These are phyloP conservation scores for Diaporthe sp. DNA, from an alignment of 2,329 filamentous ascomycete genomes.

Conservation along the genomic window DNA sequence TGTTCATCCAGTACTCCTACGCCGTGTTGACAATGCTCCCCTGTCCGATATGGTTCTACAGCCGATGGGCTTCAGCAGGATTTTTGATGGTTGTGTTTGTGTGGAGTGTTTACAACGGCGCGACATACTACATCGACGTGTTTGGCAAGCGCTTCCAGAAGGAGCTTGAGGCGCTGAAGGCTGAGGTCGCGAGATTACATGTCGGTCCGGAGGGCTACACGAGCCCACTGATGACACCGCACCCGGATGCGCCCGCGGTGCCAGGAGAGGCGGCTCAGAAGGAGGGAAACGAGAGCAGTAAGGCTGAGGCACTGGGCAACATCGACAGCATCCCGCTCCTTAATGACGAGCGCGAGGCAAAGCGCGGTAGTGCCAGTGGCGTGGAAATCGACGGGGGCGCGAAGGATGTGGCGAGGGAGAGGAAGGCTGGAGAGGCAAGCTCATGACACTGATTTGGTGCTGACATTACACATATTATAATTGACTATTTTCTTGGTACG, in stretches of 20 bases:
- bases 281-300: slow-evolving; percentile 39
- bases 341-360: slow-evolving; percentile 56
- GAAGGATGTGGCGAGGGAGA: slow-evolving; percentile 61
- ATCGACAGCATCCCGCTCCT: slow-evolving; percentile 71
- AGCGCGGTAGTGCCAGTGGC: slow-evolving; percentile 34
- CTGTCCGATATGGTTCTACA: slow-evolving; percentile 95
- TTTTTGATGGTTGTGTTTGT: slow-evolving; percentile 89
- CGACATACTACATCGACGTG: slow-evolving; percentile 97
- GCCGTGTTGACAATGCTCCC: slow-evolving; percentile 94
- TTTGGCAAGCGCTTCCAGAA: slow-evolving; percentile 98
- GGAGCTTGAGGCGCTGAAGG: slow-evolving; percentile 89
- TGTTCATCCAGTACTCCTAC: slow-evolving; percentile 94
- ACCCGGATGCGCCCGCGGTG: slow-evolving; percentile 40
- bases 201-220: slow-evolving; percentile 63
- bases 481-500: background rate
- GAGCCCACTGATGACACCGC: slow-evolving; percentile 55
- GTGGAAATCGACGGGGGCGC: slow-evolving; percentile 56
- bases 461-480: background rate
- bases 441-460: background rate
- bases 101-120: slow-evolving; percentile 97
- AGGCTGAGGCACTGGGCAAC: slow-evolving; percentile 39
- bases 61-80: slow-evolving; percentile 78
- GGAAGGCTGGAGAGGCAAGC: slow-evolving; percentile 52
- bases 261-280: slow-evolving; percentile 28
- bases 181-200: slow-evolving; percentile 92